These are phyloP conservation scores for Acacia pycnantha DNA, from an alignment of 331 rosid species.

Conservation along the genomic window DNA sequence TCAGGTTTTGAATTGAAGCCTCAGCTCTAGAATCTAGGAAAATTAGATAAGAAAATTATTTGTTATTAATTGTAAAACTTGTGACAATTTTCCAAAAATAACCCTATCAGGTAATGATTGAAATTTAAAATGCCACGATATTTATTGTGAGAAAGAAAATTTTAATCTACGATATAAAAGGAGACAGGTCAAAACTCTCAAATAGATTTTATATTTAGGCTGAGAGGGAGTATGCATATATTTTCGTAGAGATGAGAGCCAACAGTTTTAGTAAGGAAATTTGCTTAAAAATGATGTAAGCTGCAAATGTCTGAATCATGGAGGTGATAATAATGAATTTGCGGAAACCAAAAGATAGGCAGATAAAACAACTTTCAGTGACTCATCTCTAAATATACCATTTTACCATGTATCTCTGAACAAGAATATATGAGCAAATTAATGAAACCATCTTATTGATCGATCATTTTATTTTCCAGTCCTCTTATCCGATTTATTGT, in stretches of 20 bases:
- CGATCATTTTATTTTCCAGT: not conserved
- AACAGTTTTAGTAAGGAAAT: not conserved
- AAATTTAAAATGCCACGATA: not conserved
- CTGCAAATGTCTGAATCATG: conserved; percentile 4
- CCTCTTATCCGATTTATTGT: no score
- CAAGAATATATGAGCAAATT: not conserved
- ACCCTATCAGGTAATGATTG: no score
- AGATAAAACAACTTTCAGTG: not conserved
- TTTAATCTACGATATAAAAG: no score
- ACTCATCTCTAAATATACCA: not conserved
- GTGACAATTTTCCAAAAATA: not conserved
- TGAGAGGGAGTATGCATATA: not conserved
- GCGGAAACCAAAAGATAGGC: not conserved
- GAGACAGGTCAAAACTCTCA: not conserved
- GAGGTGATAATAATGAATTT: not conserved
- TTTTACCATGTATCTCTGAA: conserved; percentile 1
- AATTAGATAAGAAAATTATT: not conserved
- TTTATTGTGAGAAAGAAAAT: not conserved
- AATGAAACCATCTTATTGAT: not conserved
- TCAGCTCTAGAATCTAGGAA: no score
- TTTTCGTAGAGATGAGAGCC: not conserved
- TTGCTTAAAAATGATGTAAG: not conserved
- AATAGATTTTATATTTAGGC: no score
- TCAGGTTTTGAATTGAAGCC: not conserved
- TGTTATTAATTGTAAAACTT: no score